Conservation (phyloP, 495 filamentous ascomycete genomes). For the Penicillium macrosclerotiorum region DNA sequence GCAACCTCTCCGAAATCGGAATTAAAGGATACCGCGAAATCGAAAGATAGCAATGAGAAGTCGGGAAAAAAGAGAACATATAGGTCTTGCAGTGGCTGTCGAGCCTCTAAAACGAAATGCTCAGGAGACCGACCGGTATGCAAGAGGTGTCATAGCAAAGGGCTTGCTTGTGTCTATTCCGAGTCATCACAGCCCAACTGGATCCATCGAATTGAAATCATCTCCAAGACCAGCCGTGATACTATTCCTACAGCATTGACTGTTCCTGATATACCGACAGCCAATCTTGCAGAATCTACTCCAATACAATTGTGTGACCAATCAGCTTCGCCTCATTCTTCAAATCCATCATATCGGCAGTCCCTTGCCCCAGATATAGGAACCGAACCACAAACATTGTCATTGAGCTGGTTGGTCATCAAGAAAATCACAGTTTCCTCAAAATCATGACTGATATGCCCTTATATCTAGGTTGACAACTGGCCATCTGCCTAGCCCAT, state of each 20-base stretch:
- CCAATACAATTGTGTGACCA: slow-evolving; percentile 1
- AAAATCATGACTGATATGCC: not conserved
- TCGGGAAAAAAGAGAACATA: slow-evolving; percentile 30
- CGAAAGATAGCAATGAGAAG: not conserved
- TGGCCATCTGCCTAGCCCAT: slow-evolving; percentile 17
- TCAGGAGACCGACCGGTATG: slow-evolving; percentile 34
- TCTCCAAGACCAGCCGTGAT: not conserved
- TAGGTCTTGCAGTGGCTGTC: slow-evolving; percentile 33
- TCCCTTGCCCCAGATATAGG: not conserved
- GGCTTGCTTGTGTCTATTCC: slow-evolving; percentile 27
- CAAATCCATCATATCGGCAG: not conserved
- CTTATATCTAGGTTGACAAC: slow-evolving; percentile 18
- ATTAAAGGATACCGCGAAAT: not conserved
- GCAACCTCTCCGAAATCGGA: slow-evolving; percentile 7
- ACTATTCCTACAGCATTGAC: not conserved
- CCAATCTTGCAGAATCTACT: not conserved
- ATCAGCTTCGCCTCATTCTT: not conserved
- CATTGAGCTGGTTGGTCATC: slow-evolving; percentile 19
- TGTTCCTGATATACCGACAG: not conserved
- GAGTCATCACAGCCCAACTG: slow-evolving; percentile 29
- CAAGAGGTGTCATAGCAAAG: slow-evolving; percentile 25
- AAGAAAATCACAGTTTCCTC: not conserved
- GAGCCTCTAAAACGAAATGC: slow-evolving; percentile 33
- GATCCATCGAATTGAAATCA: slow-evolving; percentile 19
- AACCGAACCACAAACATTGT: not conserved